Conservation (phyloP, 306 rosid species). For the Cicer yamashitae region DNA sequence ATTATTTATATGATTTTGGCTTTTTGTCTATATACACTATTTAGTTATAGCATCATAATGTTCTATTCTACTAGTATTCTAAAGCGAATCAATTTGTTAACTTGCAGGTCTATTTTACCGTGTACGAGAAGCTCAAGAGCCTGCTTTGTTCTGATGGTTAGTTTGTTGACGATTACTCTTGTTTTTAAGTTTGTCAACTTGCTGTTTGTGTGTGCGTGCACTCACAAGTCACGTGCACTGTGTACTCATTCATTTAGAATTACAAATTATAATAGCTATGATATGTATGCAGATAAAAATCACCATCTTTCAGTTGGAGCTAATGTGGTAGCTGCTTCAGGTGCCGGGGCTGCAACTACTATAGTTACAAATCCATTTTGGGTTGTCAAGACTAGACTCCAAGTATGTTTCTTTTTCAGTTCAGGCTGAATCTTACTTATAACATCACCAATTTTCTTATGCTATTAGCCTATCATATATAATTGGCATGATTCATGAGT, state of each 20-base stretch:
- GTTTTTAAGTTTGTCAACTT: slow-evolving; percentile 32
- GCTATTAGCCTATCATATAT: slow-evolving; percentile 11
- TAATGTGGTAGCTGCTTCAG: slow-evolving; percentile 82
- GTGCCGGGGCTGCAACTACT: slow-evolving; percentile 89
- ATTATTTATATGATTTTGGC: slow-evolving; percentile 20
- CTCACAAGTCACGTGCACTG: background rate
- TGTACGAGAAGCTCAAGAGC: slow-evolving; percentile 72
- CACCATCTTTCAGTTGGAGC: slow-evolving; percentile 83
- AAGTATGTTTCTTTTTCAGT: slow-evolving; percentile 58
- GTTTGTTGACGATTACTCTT: slow-evolving; percentile 41
- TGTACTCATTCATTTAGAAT: slow-evolving; percentile 1
- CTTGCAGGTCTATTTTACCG: slow-evolving; percentile 72
- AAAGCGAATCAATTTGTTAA: slow-evolving; percentile 1
- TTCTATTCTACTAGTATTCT: background rate
- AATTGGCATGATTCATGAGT: slow-evolving; percentile 30
- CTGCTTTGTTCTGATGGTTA: slow-evolving; percentile 63
- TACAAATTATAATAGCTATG: slow-evolving; percentile 39
- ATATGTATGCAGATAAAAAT: slow-evolving; percentile 59
- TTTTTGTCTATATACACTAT: slow-evolving; percentile 12
- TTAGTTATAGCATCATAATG: background rate
- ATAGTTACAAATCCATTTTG: slow-evolving; percentile 85
- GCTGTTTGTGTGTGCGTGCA: slow-evolving; percentile 22
- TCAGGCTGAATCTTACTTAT: slow-evolving; percentile 1
- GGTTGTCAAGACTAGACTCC: slow-evolving; percentile 96
- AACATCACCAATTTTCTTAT: slow-evolving; percentile 14